phyloP scores from a whole-genome alignment of 2,329 filamentous ascomycete species.

The Zasmidium angulare region DNA sequence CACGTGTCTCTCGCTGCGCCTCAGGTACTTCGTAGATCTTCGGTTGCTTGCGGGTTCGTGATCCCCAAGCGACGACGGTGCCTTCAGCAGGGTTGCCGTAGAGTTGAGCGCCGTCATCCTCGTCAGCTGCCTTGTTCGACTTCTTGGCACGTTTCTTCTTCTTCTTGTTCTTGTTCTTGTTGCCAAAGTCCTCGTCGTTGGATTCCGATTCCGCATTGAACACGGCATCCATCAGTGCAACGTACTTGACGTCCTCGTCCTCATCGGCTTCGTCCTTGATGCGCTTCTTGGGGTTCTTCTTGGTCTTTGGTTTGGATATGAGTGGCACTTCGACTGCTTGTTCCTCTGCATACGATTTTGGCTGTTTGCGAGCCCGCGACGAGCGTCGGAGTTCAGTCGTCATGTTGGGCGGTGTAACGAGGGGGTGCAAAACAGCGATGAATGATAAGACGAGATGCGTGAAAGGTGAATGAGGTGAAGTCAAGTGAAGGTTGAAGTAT shows the following conservation, averaged over 20 bases:
- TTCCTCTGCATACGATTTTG: constrained; percentile 22
- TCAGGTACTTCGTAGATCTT: not conserved
- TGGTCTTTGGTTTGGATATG: not conserved
- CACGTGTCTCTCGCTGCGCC: not conserved
- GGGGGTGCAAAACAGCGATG: not conserved
- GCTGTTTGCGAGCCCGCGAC: constrained; percentile 18
- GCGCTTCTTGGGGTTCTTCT: constrained; percentile 1
- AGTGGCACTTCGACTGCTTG: constrained; percentile 14
- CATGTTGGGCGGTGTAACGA: not conserved
- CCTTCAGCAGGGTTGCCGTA: constrained; percentile 9
- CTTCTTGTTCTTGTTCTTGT: not conserved
- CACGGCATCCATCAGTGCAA: not conserved
- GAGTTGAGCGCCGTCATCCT: constrained; percentile 6
- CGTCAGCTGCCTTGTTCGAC: constrained; percentile 5
- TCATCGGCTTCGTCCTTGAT: not conserved
- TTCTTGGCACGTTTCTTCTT: constrained; percentile 15
- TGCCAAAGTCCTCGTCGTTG: constrained; percentile 1
- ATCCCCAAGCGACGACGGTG: constrained; percentile 5
- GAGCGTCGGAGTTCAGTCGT: constrained; percentile 18
- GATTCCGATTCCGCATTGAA: not conserved
- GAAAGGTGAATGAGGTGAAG: not conserved
- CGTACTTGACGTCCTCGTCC: not conserved
- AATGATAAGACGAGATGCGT: not conserved
- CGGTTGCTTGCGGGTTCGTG: not conserved
- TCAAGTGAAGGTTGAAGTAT: not conserved